phyloP scores from a whole-genome alignment of 495 filamentous ascomycete species.

The Tuber calosporum region DNA sequence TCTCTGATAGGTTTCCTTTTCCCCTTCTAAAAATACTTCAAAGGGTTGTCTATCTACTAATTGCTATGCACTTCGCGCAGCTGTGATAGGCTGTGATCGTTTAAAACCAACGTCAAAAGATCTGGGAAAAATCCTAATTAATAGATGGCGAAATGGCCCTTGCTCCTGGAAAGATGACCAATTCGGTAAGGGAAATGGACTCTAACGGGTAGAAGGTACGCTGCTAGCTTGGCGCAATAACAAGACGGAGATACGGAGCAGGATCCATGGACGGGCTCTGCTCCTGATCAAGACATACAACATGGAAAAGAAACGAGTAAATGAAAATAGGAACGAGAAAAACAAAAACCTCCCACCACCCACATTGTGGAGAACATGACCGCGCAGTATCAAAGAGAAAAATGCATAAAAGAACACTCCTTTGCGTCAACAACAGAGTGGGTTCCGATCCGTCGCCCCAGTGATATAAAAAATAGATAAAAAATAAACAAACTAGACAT shows the following conservation, averaged over 20 bases:
- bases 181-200: not conserved
- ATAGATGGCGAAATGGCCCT: not conserved
- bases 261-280: not conserved
- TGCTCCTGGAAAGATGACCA: not conserved
- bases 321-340: not conserved
- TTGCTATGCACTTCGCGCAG: not conserved
- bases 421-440: not conserved
- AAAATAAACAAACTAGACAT: slow-evolving; percentile 18
- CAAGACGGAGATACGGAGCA: not conserved
- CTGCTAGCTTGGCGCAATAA: not conserved
- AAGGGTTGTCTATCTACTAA: not conserved
- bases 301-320: not conserved
- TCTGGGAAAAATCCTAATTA: not conserved
- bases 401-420: not conserved
- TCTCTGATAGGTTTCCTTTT: not conserved
- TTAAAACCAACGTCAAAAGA: not conserved
- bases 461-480: not conserved
- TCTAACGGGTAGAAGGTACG: slow-evolving; percentile 1
- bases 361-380: not conserved
- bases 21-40: not conserved
- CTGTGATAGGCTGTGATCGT: not conserved
- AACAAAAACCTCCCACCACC: not conserved
- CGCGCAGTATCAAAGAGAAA: not conserved
- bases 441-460: not conserved
- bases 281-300: not conserved